Evolutionary conservation across 371 early-diverging fungal species (phyloP).

Genomic region (Mortierella sp.): DNA sequence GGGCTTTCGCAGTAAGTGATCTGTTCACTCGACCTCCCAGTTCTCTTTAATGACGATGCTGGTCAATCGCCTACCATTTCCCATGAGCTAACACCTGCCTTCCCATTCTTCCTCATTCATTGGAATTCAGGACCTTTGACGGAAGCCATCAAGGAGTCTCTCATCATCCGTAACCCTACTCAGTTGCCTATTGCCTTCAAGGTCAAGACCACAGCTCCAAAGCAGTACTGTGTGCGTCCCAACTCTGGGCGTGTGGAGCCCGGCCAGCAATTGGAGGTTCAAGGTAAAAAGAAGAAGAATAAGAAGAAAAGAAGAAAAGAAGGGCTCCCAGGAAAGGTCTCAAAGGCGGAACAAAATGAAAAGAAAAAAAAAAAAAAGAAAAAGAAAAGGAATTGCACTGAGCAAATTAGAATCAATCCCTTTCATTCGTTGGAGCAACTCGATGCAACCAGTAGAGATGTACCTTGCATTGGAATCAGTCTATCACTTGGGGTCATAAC

Average conservation of each 20-base stretch:
- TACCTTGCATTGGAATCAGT: no score
- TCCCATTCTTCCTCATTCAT: no score
- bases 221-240: slow-evolving; percentile 97
- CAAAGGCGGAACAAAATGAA: background rate
- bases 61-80: no score
- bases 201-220: slow-evolving; percentile 99
- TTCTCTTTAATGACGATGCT: no score
- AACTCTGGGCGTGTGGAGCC: slow-evolving; percentile 92
- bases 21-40: no score
- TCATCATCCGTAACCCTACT: slow-evolving; percentile 79
- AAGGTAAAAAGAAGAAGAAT: slow-evolving; percentile 64
- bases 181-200: slow-evolving; percentile 88
- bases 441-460: background rate
- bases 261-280: slow-evolving; percentile 78
- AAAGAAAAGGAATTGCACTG: background rate
- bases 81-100: no score
- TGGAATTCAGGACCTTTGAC: slow-evolving; percentile 70
- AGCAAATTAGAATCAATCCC: no score
- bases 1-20: no score
- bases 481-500: background rate
- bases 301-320: background rate
- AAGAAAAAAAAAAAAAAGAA: background rate
- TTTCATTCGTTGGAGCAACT: background rate
- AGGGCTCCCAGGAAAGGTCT: background rate
- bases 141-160: slow-evolving; percentile 68